Conservation (phyloP, 176 grass and related monocot species). For the Triticum urartu region DNA sequence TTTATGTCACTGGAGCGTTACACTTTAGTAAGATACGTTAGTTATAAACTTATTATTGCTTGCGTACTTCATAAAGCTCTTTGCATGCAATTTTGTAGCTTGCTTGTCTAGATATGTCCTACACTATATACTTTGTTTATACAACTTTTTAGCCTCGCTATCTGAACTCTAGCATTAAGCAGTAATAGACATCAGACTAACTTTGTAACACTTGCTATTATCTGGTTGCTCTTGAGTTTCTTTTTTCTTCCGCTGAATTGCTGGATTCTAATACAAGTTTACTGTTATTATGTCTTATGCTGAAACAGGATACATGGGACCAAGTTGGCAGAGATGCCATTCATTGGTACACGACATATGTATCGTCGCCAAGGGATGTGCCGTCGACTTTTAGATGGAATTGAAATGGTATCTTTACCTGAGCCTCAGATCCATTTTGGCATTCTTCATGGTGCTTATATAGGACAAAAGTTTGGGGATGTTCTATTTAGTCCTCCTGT, state of each 20-base stretch:
- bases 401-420: slow-evolving; percentile 67
- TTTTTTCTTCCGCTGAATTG: slow-evolving; percentile 7
- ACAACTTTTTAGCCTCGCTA: slow-evolving; percentile 11
- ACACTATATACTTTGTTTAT: neutral
- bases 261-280: slow-evolving; percentile 25
- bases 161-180: slow-evolving; percentile 12
- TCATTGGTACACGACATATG: slow-evolving; percentile 80
- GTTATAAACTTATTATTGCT: neutral
- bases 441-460: slow-evolving; percentile 18
- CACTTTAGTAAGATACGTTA: neutral
- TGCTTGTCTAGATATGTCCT: slow-evolving; percentile 6
- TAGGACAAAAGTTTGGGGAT: slow-evolving; percentile 9
- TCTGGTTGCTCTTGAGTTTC: slow-evolving; percentile 15
- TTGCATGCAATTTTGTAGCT: slow-evolving; percentile 13
- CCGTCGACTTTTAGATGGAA: slow-evolving; percentile 75
- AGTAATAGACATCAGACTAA: neutral
- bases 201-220: neutral
- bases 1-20: slow-evolving; percentile 11
- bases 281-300: slow-evolving; percentile 33
- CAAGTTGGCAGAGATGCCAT: slow-evolving; percentile 95
- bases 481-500: neutral
- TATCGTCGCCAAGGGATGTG: slow-evolving; percentile 93
- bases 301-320: slow-evolving; percentile 82
- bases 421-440: neutral
- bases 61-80: neutral